Evolutionary conservation across 2,329 filamentous ascomycete species (phyloP).

Genomic region (Phialocephala sp.): DNA sequence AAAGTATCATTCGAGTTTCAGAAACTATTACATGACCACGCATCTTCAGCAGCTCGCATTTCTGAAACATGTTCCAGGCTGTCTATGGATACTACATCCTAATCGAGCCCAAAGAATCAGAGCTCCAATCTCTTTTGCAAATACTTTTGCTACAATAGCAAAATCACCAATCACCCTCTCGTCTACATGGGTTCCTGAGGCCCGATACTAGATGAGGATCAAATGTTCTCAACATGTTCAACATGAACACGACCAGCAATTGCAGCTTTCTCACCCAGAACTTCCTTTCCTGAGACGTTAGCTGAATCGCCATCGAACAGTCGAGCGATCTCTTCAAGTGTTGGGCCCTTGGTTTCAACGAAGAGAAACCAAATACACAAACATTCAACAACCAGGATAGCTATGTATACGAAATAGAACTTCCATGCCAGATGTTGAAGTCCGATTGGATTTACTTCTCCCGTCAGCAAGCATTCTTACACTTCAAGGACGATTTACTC

Average conservation of each 20-base stretch:
- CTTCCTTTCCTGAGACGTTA: conserved; percentile 12
- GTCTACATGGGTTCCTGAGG: background rate
- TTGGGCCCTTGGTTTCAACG: conserved; percentile 43
- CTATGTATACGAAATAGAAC: conserved; percentile 44
- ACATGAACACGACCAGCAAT: background rate
- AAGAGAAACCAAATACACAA: conserved; percentile 43
- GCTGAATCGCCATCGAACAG: conserved; percentile 42
- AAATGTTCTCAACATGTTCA: background rate
- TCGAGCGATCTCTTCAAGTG: conserved; percentile 43
- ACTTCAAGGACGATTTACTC: background rate
- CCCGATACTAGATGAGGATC: background rate
- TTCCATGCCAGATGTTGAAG: conserved; percentile 32
- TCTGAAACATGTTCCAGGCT: background rate
- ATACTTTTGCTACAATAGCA: too few relatives aligned
- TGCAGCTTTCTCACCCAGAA: background rate
- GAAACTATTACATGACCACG: background rate
- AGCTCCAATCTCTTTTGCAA: too few relatives aligned
- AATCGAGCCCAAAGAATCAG: background rate
- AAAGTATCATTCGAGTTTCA: conserved; percentile 8
- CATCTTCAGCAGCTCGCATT: background rate
- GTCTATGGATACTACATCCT: background rate
- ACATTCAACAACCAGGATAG: conserved; percentile 40
- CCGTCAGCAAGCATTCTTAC: background rate
- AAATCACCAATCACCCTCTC: background rate
- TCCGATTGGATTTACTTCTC: conserved; percentile 31